These are phyloP conservation scores for Hirschioporus abietinus DNA, from an alignment of 768 basidiomycete genomes.

Conservation along the genomic window DNA sequence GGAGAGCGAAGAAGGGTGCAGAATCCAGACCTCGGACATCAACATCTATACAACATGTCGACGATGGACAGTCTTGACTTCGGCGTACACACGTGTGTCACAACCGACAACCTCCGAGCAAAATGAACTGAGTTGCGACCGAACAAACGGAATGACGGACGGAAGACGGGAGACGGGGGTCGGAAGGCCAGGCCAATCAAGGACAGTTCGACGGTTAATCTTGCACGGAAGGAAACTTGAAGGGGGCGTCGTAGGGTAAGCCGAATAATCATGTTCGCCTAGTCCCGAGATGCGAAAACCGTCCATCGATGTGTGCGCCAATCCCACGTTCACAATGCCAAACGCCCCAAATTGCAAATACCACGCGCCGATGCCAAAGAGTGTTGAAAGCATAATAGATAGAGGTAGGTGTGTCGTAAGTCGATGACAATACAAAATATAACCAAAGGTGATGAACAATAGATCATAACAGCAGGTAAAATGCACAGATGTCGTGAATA, in stretches of 20 bases:
- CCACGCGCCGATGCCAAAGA: background rate
- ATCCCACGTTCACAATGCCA: background rate
- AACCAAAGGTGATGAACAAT: too few species aligned
- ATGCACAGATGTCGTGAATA: too few species aligned
- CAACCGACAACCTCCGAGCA: background rate
- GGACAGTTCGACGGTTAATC: background rate
- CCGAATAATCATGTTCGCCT: too few species aligned
- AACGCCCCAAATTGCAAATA: background rate
- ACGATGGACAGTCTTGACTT: background rate
- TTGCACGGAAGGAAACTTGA: background rate
- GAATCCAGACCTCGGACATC: background rate
- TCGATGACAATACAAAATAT: too few species aligned
- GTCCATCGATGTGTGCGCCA: background rate
- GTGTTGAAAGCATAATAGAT: background rate
- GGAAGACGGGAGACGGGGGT: background rate
- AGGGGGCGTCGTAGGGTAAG: background rate
- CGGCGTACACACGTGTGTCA: background rate
- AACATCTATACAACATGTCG: background rate
- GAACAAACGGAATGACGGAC: background rate
- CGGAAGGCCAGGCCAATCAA: background rate
- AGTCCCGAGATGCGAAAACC: background rate
- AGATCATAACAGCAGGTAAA: too few species aligned
- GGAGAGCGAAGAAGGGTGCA: background rate
- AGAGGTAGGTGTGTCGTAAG: background rate
- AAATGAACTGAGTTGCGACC: background rate